These are phyloP conservation scores for Penicillium griseofulvum DNA, from an alignment of 2,329 filamentous ascomycete species.

Conservation along the genomic window DNA sequence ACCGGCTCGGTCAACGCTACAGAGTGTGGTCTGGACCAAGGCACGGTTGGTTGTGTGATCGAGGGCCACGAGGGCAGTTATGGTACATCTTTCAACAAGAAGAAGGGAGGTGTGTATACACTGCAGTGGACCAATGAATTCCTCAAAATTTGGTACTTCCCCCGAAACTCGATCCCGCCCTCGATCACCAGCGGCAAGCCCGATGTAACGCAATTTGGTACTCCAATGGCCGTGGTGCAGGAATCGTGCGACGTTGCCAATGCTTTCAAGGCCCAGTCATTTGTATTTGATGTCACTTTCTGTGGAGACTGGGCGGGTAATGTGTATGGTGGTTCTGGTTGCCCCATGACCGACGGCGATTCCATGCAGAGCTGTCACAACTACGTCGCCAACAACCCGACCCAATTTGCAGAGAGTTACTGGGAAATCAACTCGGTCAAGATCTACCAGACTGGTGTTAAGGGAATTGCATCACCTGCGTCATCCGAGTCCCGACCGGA, in stretches of 20 bases:
- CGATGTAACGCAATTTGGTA: constrained; percentile 47
- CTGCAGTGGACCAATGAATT: constrained; percentile 47
- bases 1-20: constrained; percentile 49
- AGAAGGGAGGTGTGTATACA: constrained; percentile 51
- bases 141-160: constrained; percentile 55
- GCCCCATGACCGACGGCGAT: constrained; percentile 57
- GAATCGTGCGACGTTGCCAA: constrained; percentile 42
- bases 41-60: constrained; percentile 43
- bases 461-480: constrained; percentile 3
- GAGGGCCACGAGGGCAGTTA: constrained; percentile 44
- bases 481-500: background rate
- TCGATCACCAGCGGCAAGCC: constrained; percentile 47
- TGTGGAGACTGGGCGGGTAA: constrained; percentile 57
- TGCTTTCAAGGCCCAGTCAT: constrained; percentile 42
- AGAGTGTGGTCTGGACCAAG: constrained; percentile 48
- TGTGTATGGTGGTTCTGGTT: constrained; percentile 49
- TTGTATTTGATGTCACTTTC: constrained; percentile 54
- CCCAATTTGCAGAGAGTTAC: constrained; percentile 68
- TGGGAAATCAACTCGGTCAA: constrained; percentile 74
- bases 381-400: constrained; percentile 69
- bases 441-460: constrained; percentile 51
- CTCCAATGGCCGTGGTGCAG: constrained; percentile 46
- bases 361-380: constrained; percentile 66
- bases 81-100: constrained; percentile 54
- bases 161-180: constrained; percentile 43